Percentiles rank a stretch among this genome's conserved stretches.
Evolutionary conservation across 257 asterid genomes (phyloP).

Genomic region (Solanum paucissectum): DNA sequence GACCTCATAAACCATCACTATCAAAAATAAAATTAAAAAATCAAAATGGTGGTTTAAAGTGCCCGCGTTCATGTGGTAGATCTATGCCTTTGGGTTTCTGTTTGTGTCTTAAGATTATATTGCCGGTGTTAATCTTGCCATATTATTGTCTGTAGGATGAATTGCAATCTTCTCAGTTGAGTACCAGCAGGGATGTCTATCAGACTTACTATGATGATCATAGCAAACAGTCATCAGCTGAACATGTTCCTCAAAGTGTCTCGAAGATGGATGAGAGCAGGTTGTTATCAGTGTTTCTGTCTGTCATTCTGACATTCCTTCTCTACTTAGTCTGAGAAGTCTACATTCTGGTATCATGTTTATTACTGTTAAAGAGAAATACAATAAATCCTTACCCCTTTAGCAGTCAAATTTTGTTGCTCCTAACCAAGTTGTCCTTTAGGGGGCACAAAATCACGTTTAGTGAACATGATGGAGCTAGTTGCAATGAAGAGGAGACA

Average conservation of each 20-base stretch:
- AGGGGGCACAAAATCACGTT: conserved; percentile 43
- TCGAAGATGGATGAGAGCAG: conserved; percentile 35
- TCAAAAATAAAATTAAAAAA: background rate
- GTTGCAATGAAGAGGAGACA: conserved; percentile 24
- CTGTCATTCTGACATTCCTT: background rate
- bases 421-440: conserved; percentile 1
- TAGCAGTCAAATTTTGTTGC: background rate
- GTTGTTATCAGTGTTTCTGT: conserved; percentile 14
- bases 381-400: background rate
- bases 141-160: conserved; percentile 37
- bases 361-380: background rate
- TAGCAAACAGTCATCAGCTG: conserved; percentile 23
- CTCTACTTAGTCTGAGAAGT: background rate
- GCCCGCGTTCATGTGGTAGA: background rate
- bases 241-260: conserved; percentile 30
- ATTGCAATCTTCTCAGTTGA: conserved; percentile 27
- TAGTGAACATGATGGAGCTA: conserved; percentile 31
- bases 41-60: background rate
- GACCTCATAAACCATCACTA: background rate
- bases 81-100: background rate
- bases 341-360: background rate
- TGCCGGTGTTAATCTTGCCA: background rate
- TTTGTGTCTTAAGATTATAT: background rate
- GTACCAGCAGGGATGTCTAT: conserved; percentile 23
- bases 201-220: conserved; percentile 39